Percentiles rank a stretch among this genome's conserved stretches.
These are phyloP conservation scores for Beauveria bassiana DNA, from an alignment of 2,329 filamentous ascomycete genomes.

Conservation along the genomic window DNA sequence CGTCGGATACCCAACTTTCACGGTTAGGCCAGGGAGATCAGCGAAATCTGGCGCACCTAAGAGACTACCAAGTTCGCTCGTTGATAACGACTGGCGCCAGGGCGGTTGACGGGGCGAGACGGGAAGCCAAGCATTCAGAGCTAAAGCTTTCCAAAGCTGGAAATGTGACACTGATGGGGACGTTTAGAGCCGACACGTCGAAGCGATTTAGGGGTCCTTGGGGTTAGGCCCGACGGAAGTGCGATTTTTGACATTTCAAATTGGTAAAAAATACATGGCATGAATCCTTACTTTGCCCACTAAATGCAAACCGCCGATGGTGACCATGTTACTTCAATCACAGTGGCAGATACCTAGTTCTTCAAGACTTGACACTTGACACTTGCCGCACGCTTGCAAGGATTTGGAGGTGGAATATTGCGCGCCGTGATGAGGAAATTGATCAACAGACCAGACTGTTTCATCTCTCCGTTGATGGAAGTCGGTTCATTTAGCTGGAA, in stretches of 20 bases:
- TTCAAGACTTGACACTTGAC: too few species aligned
- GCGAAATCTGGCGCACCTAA: constrained; percentile 15
- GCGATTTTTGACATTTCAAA: background rate
- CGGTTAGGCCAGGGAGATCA: constrained; percentile 14
- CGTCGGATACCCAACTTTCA: constrained; percentile 13
- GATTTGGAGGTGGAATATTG: too few species aligned
- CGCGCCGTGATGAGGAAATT: too few species aligned
- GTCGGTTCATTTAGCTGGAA: too few species aligned
- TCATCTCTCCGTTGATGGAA: too few species aligned
- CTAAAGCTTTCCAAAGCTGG: constrained; percentile 12
- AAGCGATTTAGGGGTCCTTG: constrained; percentile 11
- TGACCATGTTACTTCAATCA: too few species aligned
- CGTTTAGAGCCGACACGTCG: constrained; percentile 14
- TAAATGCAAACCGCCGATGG: too few species aligned
- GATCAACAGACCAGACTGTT: too few species aligned
- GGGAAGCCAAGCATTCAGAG: constrained; percentile 12
- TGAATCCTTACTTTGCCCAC: too few species aligned
- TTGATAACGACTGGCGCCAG: constrained; percentile 13
- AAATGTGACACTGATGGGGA: constrained; percentile 15
- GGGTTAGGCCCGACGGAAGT: background rate
- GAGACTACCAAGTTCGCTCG: constrained; percentile 15
- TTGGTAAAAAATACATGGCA: too few species aligned
- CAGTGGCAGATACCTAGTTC: too few species aligned
- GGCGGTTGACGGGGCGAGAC: constrained; percentile 12
- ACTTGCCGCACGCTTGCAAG: too few species aligned